Evolutionary conservation across 2,329 filamentous ascomycete genomes (phyloP), one percentile per base, ranked within the genome.

Genomic region (Tympanopsis confertula): DNA sequence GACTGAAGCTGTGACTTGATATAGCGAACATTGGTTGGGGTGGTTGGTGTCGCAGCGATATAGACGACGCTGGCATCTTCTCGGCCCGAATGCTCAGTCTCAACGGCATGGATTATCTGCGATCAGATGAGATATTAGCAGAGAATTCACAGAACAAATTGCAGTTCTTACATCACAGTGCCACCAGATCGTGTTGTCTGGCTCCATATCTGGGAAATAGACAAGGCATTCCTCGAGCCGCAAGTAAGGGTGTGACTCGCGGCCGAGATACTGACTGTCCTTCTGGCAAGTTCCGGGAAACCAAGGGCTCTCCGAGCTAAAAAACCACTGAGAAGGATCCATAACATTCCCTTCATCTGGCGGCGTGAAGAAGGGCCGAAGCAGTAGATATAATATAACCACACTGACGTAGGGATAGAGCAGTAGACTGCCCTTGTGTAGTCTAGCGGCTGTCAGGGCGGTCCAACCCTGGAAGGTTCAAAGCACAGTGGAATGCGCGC

Each of bases 391-490:
- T 2, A 59, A 55, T 12, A 63, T 53, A 13, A 50, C 51, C 3
- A 45, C 48, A 5, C 48, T 47, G 15, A 63, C 47, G 39, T 62
- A 55, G 1, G 62, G 62, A 38, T 59, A 61, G 4, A 66, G 39
- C 41, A 63, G 45, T 19, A 66, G 41, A 2, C 52, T 59, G 10
- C 61, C 62, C 41, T 62, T 55, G 17, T 30, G 14, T 2, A 53
- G 44, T 2, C 45, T 54, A 2, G 57, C 52, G 4, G 45, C 47
- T 1, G 59, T 63, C 14, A 63, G 47, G 2, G 59, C 61, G 3
- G 60, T 64, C 62, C 59, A 65, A 22, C 60, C 61, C 43, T 63
- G 59, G 43, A 57, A 63, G 4, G 50, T 50, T 5, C 58, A 50
- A 28, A 63, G 52, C 4, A 62, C 59, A 2, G 51, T 50, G 1